Conservation (phyloP, 2,329 filamentous ascomycete genomes). For the Fusarium liriodendri region DNA sequence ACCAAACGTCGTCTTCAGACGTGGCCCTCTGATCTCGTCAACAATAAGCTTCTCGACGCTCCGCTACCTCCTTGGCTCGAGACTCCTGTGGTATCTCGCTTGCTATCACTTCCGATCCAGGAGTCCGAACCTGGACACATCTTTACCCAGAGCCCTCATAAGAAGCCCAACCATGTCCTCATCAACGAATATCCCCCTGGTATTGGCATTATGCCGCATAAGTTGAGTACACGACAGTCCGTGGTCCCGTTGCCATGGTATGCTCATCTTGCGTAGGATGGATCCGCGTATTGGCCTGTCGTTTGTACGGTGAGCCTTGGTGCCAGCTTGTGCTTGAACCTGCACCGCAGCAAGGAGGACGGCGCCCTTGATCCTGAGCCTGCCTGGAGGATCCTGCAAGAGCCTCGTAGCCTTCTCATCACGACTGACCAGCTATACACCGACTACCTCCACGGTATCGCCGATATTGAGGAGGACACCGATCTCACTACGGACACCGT, state of each 20-base stretch:
- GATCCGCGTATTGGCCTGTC: constrained; percentile 84
- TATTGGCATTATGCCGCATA: constrained; percentile 97
- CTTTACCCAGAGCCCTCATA: constrained; percentile 76
- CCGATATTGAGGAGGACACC: constrained; percentile 73
- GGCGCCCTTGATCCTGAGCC: constrained; percentile 66
- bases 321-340: constrained; percentile 79
- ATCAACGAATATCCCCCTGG: constrained; percentile 92
- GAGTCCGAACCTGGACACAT: constrained; percentile 51
- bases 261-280: constrained; percentile 68
- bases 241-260: constrained; percentile 20
- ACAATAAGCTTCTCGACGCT: constrained; percentile 79
- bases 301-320: constrained; percentile 93
- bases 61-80: constrained; percentile 81
- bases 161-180: constrained; percentile 86
- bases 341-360: constrained; percentile 73
- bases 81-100: constrained; percentile 73
- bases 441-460: constrained; percentile 80
- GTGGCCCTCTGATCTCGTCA: constrained; percentile 85
- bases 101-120: constrained; percentile 62
- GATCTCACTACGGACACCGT: constrained; percentile 70
- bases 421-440: constrained; percentile 77
- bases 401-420: constrained; percentile 83
- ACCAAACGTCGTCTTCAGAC: constrained; percentile 91
- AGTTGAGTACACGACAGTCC: constrained; percentile 58
- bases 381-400: constrained; percentile 76